These are phyloP conservation scores for Kuraishia cidri DNA, from an alignment of 805 yeast species.

Conservation along the genomic window DNA sequence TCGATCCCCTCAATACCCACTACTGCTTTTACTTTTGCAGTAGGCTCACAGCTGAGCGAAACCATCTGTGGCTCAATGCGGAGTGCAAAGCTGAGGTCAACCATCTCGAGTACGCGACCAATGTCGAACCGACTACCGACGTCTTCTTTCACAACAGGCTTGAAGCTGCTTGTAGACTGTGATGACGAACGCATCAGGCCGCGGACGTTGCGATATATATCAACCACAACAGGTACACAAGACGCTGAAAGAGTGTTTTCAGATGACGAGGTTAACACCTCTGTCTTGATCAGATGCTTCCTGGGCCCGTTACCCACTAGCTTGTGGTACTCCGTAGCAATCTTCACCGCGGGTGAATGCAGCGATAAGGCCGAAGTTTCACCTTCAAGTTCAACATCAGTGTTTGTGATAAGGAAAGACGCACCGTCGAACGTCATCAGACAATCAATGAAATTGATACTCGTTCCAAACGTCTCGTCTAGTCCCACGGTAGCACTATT, in stretches of 20 bases:
- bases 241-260: conserved; percentile 61
- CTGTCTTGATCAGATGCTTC: conserved; percentile 38
- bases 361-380: conserved; percentile 45
- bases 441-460: conserved; percentile 27
- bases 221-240: conserved; percentile 72
- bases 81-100: conserved; percentile 34
- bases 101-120: not conserved
- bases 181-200: conserved; percentile 29
- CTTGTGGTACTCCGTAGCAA: conserved; percentile 45
- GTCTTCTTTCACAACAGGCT: not conserved
- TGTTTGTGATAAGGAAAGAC: conserved; percentile 36
- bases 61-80: conserved; percentile 66
- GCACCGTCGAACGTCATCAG: conserved; percentile 64
- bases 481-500: conserved; percentile 12
- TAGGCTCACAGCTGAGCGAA: conserved; percentile 84
- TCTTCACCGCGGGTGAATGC: conserved; percentile 67
- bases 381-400: conserved; percentile 30
- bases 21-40: conserved; percentile 85
- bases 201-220: conserved; percentile 42
- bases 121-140: not conserved
- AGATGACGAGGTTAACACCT: conserved; percentile 58
- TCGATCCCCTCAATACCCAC: conserved; percentile 64
- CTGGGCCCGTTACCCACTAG: conserved; percentile 13
- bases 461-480: conserved; percentile 25
- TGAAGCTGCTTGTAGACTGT: conserved; percentile 3